Evolutionary conservation across 371 early-diverging fungal genomes (phyloP).

Genomic region (Lichtheimia ornata): DNA sequence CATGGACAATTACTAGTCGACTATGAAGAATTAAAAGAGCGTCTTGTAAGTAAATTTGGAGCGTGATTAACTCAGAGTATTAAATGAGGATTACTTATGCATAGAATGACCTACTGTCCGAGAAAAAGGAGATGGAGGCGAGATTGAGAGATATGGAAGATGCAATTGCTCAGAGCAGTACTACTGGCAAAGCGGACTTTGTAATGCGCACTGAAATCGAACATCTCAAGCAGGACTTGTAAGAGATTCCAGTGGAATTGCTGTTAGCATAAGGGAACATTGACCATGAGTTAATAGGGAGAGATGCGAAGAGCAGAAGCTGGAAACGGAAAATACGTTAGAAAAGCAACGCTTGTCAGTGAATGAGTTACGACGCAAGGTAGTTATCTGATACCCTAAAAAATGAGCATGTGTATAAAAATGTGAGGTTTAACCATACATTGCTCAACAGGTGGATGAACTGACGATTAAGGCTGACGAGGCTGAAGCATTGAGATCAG

Average conservation of each 20-base stretch:
- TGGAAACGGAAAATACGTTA: slow-evolving; percentile 68
- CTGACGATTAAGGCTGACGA: slow-evolving; percentile 75
- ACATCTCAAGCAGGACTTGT: slow-evolving; percentile 82
- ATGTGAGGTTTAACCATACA: background rate
- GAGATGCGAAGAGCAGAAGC: slow-evolving; percentile 75
- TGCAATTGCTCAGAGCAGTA: slow-evolving; percentile 63
- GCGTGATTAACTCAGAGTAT: background rate
- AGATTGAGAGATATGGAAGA: slow-evolving; percentile 76
- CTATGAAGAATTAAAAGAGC: slow-evolving; percentile 49
- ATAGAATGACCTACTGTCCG: slow-evolving; percentile 66
- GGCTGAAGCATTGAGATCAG: slow-evolving; percentile 70
- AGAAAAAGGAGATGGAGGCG: slow-evolving; percentile 64
- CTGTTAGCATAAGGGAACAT: background rate
- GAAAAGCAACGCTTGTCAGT: slow-evolving; percentile 63
- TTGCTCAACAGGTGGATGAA: slow-evolving; percentile 52
- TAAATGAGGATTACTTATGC: background rate
- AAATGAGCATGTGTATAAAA: background rate
- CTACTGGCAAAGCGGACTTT: slow-evolving; percentile 82
- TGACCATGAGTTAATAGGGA: slow-evolving; percentile 38
- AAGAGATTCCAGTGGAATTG: slow-evolving; percentile 23
- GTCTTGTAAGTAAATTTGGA: slow-evolving; percentile 55
- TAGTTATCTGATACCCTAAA: slow-evolving; percentile 31
- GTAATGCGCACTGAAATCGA: slow-evolving; percentile 89
- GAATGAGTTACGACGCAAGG: slow-evolving; percentile 68
- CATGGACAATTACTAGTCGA: slow-evolving; percentile 55